These are phyloP conservation scores for Aspergillus sp. DNA, from an alignment of 2,329 filamentous ascomycete species.

Conservation along the genomic window DNA sequence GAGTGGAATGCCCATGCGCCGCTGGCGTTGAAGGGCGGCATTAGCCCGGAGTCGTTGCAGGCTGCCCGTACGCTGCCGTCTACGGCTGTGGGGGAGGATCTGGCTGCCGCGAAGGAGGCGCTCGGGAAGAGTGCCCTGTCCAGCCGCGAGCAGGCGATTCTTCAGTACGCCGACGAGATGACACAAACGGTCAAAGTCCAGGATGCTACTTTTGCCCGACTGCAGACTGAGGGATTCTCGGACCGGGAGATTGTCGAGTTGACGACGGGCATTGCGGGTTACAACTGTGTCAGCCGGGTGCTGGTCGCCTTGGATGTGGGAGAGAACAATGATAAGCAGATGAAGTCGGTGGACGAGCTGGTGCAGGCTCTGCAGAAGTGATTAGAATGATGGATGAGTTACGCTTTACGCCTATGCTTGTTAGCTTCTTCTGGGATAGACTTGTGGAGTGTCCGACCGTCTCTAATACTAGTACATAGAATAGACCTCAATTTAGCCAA, in stretches of 20 bases:
- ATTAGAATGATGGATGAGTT: neutral
- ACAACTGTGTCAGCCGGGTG: conserved; percentile 85
- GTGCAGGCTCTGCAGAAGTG: conserved; percentile 37
- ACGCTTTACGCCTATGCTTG: neutral
- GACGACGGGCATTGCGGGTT: conserved; percentile 78
- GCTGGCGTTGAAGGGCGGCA: conserved; percentile 47
- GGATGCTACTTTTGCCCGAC: conserved; percentile 62
- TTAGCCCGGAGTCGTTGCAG: conserved; percentile 46
- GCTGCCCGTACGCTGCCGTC: conserved; percentile 52
- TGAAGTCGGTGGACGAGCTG: conserved; percentile 68
- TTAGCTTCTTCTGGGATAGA: too few relatives aligned
- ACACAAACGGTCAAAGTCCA: conserved; percentile 67
- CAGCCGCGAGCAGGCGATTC: conserved; percentile 63
- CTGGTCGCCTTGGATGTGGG: conserved; percentile 73
- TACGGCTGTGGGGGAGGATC: conserved; percentile 34
- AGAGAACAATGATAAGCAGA: conserved; percentile 47
- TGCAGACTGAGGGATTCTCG: conserved; percentile 59
- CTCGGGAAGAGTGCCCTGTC: conserved; percentile 43
- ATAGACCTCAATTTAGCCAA: neutral
- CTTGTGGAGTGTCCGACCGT: too few relatives aligned
- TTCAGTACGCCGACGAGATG: conserved; percentile 79
- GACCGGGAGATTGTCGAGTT: conserved; percentile 79
- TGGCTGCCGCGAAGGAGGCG: conserved; percentile 41
- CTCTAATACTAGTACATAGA: too few relatives aligned
- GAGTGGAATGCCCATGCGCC: conserved; percentile 82